Evolutionary conservation across 805 yeast species (phyloP).

Genomic region (Candida suzukii): DNA sequence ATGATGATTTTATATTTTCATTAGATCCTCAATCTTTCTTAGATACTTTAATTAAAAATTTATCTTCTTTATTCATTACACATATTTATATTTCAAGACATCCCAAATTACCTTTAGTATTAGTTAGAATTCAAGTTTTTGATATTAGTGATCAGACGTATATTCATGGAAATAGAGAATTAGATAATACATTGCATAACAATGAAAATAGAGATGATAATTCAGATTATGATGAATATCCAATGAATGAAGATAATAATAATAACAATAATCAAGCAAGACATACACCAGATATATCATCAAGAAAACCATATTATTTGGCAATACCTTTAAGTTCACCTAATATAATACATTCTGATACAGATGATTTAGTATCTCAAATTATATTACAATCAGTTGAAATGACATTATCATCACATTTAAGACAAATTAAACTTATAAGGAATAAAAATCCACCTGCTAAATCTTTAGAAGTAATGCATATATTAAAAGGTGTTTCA

Average conservation of each 20-base stretch:
- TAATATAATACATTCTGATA: conserved; percentile 49
- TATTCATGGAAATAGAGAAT: conserved; percentile 4
- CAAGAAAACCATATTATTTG: conserved; percentile 57
- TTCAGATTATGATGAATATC: no score
- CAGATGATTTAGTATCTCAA: conserved; percentile 38
- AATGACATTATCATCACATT: conserved; percentile 39
- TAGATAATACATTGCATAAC: no score
- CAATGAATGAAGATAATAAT: neutral
- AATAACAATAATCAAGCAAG: neutral
- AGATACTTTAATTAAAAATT: conserved; percentile 35
- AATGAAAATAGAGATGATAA: no score
- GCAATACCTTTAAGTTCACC: conserved; percentile 66
- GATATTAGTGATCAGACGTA: conserved; percentile 28
- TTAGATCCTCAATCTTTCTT: conserved; percentile 47
- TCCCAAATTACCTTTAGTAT: conserved; percentile 51
- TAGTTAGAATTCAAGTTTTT: conserved; percentile 63
- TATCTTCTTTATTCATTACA: conserved; percentile 48
- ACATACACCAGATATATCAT: conserved; percentile 33
- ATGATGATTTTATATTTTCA: conserved; percentile 26
- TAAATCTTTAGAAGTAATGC: conserved; percentile 47
- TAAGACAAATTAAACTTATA: conserved; percentile 34
- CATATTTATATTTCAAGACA: conserved; percentile 63
- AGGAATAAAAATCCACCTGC: conserved; percentile 29
- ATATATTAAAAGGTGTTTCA: conserved; percentile 53
- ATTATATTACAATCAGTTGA: conserved; percentile 58